Evolutionary conservation across 2,329 filamentous ascomycete species (phyloP), one percentile per base, ranked within the genome.

Genomic region (Cladosporium oxysporum): DNA sequence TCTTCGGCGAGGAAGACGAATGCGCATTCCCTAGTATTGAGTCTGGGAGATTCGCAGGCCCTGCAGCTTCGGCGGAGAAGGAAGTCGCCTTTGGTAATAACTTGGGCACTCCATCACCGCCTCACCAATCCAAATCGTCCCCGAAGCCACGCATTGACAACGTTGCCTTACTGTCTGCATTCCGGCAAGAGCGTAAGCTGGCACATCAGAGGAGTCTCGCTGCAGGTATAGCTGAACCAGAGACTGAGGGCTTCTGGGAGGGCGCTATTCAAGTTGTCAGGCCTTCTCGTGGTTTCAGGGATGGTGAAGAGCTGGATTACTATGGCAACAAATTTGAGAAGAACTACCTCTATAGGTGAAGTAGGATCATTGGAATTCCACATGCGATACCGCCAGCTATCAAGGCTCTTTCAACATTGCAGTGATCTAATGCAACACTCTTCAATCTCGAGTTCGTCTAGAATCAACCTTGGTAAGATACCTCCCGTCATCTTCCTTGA

Each of bases 1-100:
- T 87, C 75, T 89, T 89, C 66, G 82, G 79, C 0, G 84, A 86
- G 47, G 84, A 84, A 57, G 85, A 87, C 70, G 85, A 84, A 29
- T 61, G 55, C 66, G 67, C 59, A 65, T 68, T 52, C 71, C 53
- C 52, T 6, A 74, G 70, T 29, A 66, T 74, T 7, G 72, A 74
- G 55, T 66, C 66, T 7, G 70, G 70, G 14, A 66, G 67, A 0
- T 70, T 66, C 31, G 69, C 69, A 11, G 49, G 63, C 18, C 23
- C 50, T 31, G 62, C 68, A 21, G 59, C 59, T 21, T 65, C 64
- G 10, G 60, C 65, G 11, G 72, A 72, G 55, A 74, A 75, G 59
- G 70, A 74, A 52, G 71, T 74, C 28, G 71, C 62, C 14, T 63
- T 71, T 31, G 67, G 66, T 12, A 60, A 49, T n/a, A 21, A 47